Percentiles rank a stretch among this genome's conserved stretches.
Evolutionary conservation across 2,329 filamentous ascomycete genomes (phyloP).

Genomic region (Onygenales sp.): DNA sequence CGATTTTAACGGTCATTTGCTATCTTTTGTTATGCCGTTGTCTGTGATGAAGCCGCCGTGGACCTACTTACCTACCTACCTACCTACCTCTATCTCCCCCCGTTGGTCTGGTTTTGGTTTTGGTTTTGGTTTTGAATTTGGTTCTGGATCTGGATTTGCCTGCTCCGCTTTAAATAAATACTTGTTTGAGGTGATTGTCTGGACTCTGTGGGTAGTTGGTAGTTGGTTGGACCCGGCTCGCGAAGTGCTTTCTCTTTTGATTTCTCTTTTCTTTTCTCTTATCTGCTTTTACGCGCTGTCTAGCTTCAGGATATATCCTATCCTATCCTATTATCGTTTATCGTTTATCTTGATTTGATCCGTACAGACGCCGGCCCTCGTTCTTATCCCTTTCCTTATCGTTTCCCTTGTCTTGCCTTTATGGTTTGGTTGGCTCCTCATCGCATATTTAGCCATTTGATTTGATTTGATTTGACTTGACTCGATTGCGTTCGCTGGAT

Average conservation of each 20-base stretch:
- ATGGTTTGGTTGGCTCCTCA: slow-evolving; percentile 20
- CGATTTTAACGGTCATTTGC: not conserved
- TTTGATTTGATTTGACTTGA: slow-evolving; percentile 3
- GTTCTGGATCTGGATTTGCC: not conserved
- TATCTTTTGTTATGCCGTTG: not conserved
- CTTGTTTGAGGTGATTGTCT: not conserved
- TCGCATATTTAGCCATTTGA: slow-evolving; percentile 26
- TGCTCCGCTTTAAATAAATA: not conserved
- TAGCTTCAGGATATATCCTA: too few species aligned
- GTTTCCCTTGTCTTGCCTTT: slow-evolving; percentile 6
- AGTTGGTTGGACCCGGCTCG: too few species aligned
- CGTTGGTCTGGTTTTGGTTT: not conserved
- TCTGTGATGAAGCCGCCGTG: not conserved
- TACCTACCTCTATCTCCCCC: not conserved
- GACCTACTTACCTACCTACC: too few species aligned
- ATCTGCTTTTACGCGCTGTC: slow-evolving; percentile 9
- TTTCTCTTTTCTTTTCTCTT: not conserved
- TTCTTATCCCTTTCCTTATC: slow-evolving; percentile 10
- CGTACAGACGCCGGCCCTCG: not conserved
- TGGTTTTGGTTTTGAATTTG: not conserved
- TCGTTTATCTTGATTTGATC: too few species aligned
- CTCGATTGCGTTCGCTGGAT: too few species aligned
- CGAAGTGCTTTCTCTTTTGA: not conserved
- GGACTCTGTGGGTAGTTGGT: too few species aligned
- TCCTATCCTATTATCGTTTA: too few species aligned